These are phyloP conservation scores for Mucor lusitanicus DNA, from an alignment of 371 early-diverging fungal species.

Conservation along the genomic window DNA sequence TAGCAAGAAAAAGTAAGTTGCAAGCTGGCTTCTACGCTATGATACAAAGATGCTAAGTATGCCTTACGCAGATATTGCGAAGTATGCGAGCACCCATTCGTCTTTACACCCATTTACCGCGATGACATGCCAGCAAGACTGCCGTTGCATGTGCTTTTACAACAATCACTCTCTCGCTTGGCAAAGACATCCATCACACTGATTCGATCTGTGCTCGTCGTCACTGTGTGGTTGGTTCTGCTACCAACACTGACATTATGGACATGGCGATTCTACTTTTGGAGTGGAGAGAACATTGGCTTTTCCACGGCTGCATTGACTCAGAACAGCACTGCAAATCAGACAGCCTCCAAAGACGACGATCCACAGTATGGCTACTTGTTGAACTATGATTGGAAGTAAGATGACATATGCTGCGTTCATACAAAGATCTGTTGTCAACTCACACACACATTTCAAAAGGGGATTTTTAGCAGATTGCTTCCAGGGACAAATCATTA, in stretches of 20 bases:
- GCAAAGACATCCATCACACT: slow-evolving; percentile 18
- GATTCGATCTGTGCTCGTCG: slow-evolving; percentile 54
- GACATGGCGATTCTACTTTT: slow-evolving; percentile 81
- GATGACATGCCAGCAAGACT: slow-evolving; percentile 69
- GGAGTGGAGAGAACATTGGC: slow-evolving; percentile 59
- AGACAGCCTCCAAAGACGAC: neutral
- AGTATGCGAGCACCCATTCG: slow-evolving; percentile 77
- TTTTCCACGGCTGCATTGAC: neutral
- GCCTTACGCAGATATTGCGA: slow-evolving; percentile 72
- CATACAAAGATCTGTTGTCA: neutral
- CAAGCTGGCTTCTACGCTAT: too few species aligned
- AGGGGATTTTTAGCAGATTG: slow-evolving; percentile 75
- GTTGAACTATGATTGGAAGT: slow-evolving; percentile 7
- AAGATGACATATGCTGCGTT: neutral
- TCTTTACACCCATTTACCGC: slow-evolving; percentile 79
- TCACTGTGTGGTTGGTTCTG: slow-evolving; percentile 74
- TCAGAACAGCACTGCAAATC: neutral
- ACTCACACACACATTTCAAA: neutral
- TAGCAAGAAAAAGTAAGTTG: slow-evolving; percentile 69
- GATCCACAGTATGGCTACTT: neutral
- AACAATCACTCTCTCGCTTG: slow-evolving; percentile 50
- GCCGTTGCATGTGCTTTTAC: slow-evolving; percentile 54
- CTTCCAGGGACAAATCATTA: slow-evolving; percentile 82
- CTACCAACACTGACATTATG: slow-evolving; percentile 81
- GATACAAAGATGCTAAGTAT: neutral